These are phyloP conservation scores for Arctium minus DNA, from an alignment of 129 eudicot species.

Conservation along the genomic window DNA sequence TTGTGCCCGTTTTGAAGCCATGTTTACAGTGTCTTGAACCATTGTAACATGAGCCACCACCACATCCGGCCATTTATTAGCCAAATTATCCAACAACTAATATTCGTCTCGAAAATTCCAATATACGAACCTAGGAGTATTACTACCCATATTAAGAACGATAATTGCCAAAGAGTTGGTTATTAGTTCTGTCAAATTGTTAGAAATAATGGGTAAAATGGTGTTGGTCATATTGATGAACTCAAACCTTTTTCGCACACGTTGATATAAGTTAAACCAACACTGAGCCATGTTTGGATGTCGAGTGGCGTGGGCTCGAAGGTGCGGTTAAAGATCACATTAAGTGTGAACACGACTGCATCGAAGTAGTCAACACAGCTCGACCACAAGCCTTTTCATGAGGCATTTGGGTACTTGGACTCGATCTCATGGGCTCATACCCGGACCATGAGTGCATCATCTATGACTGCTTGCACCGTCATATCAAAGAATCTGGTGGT, in stretches of 20 bases:
- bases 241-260: constrained; percentile 25
- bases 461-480: not conserved
- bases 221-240: constrained; percentile 6
- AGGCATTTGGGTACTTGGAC: constrained; percentile 12
- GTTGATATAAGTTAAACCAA: constrained; percentile 14
- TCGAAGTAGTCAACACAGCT: constrained; percentile 29
- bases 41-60: too few species aligned
- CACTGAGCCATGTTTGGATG: constrained; percentile 27
- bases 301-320: not conserved
- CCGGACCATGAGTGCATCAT: not conserved
- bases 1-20: too few species aligned
- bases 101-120: not conserved
- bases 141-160: not conserved
- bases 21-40: too few species aligned
- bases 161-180: constrained; percentile 25
- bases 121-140: not conserved
- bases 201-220: not conserved
- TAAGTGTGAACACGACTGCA: constrained; percentile 19
- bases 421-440: constrained; percentile 11
- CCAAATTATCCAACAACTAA: not conserved
- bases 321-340: constrained; percentile 15
- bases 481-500: not conserved
- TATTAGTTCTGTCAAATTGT: constrained; percentile 12
- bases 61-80: not conserved
- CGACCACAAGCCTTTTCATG: constrained; percentile 21